Evolutionary conservation across 1,284 basidiomycete species (phyloP), one percentile per base, ranked within the genome.

Genomic region (Apiotrichum laibachii): DNA sequence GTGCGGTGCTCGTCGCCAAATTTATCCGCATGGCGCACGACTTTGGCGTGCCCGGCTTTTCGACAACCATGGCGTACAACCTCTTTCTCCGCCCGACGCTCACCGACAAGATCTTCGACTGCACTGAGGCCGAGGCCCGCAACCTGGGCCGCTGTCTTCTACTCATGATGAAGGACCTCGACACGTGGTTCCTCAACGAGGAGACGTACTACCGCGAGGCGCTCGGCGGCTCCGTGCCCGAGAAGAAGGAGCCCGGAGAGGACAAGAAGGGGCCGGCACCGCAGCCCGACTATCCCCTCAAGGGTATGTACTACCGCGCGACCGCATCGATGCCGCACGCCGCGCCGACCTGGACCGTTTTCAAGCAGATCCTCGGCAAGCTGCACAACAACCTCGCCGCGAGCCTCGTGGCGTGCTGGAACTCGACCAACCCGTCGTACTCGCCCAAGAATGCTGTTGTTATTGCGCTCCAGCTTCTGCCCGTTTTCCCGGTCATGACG

Each of bases 41-140:
- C 21, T 85, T 89, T 68, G 92, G 91, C 15, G 92, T 93, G 0
- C 85, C 86, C 13, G 88, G 88, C 6, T 98, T 98, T 74, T 86
- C 88, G 35, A 93, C 92, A 0, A 77, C 96, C 12, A 85, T 85
- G 69, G 86, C 88, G 52, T 97, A 95, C 73, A 88, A 85, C 80
- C 90, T 92, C 86, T 81, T 95, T 33, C 85, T 96, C 55, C 86
- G 88, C 37, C 88, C 92, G 61, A 86, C 90, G 65, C 83, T 93
- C 48, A 88, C 90, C 48, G 86, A 88, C 10, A 84, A 93, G 12
- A 82, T 98, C 31, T 97, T 94, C 74, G 88, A 90, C 1, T 94
- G 91, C 68, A 96, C 92, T 54, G 95, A 96, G 80, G 92, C 90
- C 68, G 95, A 99, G 78, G 93, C 93, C 9, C 86, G 89, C 57